A percentile compares a stretch with the other conserved stretches of the same genome.
Conservation (phyloP, 2,329 filamentous ascomycete genomes). For the Fusarium falciforme region DNA sequence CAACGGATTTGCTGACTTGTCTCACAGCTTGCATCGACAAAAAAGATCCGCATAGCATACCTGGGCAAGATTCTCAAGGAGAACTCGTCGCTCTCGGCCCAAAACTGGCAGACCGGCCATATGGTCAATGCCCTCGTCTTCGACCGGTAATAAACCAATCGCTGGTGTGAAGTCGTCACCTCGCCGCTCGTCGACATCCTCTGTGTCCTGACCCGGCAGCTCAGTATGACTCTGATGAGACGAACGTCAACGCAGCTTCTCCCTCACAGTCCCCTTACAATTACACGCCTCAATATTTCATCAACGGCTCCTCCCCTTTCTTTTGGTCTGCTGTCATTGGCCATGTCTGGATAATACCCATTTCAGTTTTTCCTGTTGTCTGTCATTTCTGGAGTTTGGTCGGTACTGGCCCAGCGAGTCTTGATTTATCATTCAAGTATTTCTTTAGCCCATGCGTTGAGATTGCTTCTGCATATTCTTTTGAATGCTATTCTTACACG, state of each 20-base stretch:
- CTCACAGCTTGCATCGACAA: conserved; percentile 65
- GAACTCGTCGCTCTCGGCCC: conserved; percentile 69
- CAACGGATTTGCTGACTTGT: conserved; percentile 14
- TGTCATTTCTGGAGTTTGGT: conserved; percentile 28
- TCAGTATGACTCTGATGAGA: background rate
- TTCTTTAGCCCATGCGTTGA: conserved; percentile 6
- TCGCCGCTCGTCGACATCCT: background rate
- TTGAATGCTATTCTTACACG: conserved; percentile 1
- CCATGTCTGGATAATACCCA: conserved; percentile 46
- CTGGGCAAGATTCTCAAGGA: conserved; percentile 85
- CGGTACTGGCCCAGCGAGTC: conserved; percentile 26
- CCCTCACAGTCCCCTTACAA: background rate
- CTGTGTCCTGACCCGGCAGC: background rate
- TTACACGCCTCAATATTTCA: conserved; percentile 7
- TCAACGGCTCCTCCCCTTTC: conserved; percentile 1
- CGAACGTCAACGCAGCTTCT: background rate
- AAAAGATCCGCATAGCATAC: conserved; percentile 78
- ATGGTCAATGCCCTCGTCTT: conserved; percentile 82
- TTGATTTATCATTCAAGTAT: conserved; percentile 21
- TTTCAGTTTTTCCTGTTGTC: conserved; percentile 16
- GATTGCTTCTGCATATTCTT: conserved; percentile 12
- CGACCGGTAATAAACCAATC: conserved; percentile 55
- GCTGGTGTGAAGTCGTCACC: background rate
- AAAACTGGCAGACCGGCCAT: conserved; percentile 81
- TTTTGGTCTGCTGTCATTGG: conserved; percentile 13